Base-by-base conservation (phyloP, 2,329 filamentous ascomycete species). In the Chrysoporthe puriensis region DNA sequence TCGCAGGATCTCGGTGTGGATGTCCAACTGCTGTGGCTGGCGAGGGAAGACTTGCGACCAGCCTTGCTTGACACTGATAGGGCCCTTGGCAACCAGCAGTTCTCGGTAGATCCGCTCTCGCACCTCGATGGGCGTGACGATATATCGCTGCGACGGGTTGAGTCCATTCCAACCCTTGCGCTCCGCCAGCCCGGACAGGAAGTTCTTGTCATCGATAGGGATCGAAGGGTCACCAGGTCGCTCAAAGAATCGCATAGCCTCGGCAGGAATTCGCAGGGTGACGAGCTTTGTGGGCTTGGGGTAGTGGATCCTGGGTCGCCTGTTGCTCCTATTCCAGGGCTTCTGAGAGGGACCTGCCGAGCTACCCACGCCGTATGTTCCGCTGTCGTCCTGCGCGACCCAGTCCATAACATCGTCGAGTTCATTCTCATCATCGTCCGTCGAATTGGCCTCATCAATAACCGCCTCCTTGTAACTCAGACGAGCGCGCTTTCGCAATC, bases 1-100 rank as follows among this genome's bases (percentile, higher is more conserved):
- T 3, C 69, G 63, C 34, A 86, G 73, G 56, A 87, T 78, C 0
- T 68, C 69, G 3, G 50, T 21, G 14, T 34, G 32, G 1, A 77
- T 74, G 9, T 78, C 68, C 0, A 84, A 76, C 0, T 70, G 70
- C 1, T 75, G 74, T 18, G 67, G 70, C 40, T 63, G 67, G n/a
- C 75, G 73, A 8, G 70, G 72, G 62, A 63, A 76, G 8, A 75
- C 71, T 16, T 75, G 71, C 2, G 75, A 73, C 78, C 79, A 81
- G 26, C 75, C 74, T 6, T 63, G 46, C 40, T 77, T 72, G 40
- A 80, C 77, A 3, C 60, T 64, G 66, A 80, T 78, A 0, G 77
- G 75, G 6, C 72, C 67, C 0, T 67, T 64, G 13, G 74, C 74
- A 11, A 76, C 59, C 9, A 80, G 74, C 13, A 78, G 43, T 46